Conservation (phyloP, 2,329 filamentous ascomycete species). For the Lecanosticta acicola region DNA sequence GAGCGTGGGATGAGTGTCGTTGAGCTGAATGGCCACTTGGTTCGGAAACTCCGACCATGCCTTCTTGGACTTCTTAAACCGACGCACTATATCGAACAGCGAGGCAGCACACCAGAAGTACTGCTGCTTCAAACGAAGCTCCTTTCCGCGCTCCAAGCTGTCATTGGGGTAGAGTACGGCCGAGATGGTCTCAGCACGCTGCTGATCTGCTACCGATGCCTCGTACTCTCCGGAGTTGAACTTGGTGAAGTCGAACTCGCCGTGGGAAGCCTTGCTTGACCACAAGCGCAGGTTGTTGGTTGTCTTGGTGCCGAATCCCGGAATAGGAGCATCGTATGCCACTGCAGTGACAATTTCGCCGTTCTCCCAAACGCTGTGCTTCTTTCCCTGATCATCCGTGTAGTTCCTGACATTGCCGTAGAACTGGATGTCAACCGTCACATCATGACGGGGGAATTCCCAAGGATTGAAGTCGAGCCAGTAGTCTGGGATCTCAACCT, state of each 20-base stretch:
- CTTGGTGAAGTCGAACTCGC: constrained; percentile 98
- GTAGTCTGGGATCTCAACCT: constrained; percentile 97
- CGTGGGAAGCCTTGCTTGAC: constrained; percentile 95
- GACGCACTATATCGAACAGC: constrained; percentile 88
- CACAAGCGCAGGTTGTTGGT: constrained; percentile 96
- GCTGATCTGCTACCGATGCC: constrained; percentile 94
- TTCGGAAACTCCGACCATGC: constrained; percentile 89
- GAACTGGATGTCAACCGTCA: constrained; percentile 95
- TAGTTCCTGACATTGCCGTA: constrained; percentile 77
- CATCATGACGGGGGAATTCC: constrained; percentile 95
- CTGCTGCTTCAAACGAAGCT: constrained; percentile 95
- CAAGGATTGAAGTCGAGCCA: constrained; percentile 99
- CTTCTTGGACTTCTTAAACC: constrained; percentile 95
- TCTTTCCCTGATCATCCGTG: constrained; percentile 66
- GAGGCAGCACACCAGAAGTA: constrained; percentile 99
- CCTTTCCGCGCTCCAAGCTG: constrained; percentile 92
- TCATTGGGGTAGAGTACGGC: constrained; percentile 97
- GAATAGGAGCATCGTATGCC: constrained; percentile 82
- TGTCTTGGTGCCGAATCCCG: constrained; percentile 80
- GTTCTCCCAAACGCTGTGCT: constrained; percentile 74
- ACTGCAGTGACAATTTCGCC: constrained; percentile 89
- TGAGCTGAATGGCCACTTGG: constrained; percentile 94
- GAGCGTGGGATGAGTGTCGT: constrained; percentile 94
- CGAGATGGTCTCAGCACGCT: constrained; percentile 97
- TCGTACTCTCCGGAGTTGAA: constrained; percentile 99